Evolutionary conservation across 805 yeast species (phyloP).

Genomic region (Novakomyces olei): DNA sequence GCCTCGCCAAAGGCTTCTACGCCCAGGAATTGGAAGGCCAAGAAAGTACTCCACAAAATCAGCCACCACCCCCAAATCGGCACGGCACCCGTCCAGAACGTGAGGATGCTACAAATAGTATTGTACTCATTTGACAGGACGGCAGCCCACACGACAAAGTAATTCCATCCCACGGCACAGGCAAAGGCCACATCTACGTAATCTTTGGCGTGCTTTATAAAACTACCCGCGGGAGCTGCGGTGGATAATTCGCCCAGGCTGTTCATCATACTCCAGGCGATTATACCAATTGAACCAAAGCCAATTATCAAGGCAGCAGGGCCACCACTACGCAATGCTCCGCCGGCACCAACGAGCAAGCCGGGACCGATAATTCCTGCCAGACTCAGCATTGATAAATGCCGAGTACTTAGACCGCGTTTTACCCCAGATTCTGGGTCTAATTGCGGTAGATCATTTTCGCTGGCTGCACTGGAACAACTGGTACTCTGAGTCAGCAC

Average conservation of each 20-base stretch:
- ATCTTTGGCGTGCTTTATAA: conserved; percentile 30
- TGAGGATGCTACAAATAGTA: conserved; percentile 32
- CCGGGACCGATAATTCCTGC: conserved; percentile 60
- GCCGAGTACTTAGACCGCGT: conserved; percentile 39
- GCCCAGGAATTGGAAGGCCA: conserved; percentile 20
- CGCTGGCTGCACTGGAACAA: too few relatives aligned
- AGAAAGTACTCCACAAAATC: conserved; percentile 27
- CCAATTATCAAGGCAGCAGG: conserved; percentile 40
- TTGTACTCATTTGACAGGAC: conserved; percentile 42
- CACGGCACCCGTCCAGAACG: conserved; percentile 27
- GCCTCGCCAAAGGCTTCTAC: conserved; percentile 38
- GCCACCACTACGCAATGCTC: conserved; percentile 25
- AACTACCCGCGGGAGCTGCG: conserved; percentile 32
- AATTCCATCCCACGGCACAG: conserved; percentile 45
- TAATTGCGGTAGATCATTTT: too few relatives aligned
- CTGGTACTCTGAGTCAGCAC: too few relatives aligned
- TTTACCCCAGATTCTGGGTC: conserved; percentile 20
- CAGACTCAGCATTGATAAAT: conserved; percentile 45
- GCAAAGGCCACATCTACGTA: conserved; percentile 45
- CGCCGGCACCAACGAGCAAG: conserved; percentile 43
- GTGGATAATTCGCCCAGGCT: conserved; percentile 52
- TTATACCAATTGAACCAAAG: conserved; percentile 35
- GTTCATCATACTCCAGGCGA: conserved; percentile 41
- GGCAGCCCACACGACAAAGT: conserved; percentile 37
- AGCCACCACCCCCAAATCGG: conserved; percentile 31